A percentile compares a stretch with the other conserved stretches of the same genome.
Conservation (phyloP, 2,329 filamentous ascomycete species). For the Colletotrichum cereale region DNA sequence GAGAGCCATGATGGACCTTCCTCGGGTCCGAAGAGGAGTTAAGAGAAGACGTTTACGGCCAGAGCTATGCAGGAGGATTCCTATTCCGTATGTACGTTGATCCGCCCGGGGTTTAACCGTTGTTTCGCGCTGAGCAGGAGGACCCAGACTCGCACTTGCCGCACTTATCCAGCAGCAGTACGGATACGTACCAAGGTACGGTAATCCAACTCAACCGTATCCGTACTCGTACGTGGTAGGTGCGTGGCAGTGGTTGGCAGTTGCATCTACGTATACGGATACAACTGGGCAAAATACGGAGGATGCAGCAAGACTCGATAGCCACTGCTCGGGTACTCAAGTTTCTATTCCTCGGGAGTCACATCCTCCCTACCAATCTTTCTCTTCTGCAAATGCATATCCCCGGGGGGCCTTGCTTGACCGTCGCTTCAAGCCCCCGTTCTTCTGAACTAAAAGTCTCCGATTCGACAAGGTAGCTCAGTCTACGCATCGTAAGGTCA, state of each 20-base stretch:
- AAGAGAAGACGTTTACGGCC: background rate
- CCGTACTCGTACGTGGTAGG: background rate
- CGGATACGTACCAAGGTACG: too few relatives aligned
- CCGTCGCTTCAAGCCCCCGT: background rate
- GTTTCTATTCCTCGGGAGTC: background rate
- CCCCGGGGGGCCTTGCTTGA: background rate
- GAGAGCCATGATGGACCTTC: background rate
- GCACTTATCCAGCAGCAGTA: background rate
- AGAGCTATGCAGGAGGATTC: background rate
- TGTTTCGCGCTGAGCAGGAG: background rate
- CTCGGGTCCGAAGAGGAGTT: background rate
- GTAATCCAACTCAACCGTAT: too few relatives aligned
- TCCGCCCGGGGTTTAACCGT: conserved; percentile 1
- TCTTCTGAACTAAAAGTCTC: background rate
- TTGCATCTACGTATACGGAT: background rate
- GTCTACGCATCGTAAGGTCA: too few relatives aligned
- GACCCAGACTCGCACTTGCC: background rate
- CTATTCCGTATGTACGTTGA: conserved; percentile 6
- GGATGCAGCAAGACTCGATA: background rate
- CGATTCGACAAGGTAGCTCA: background rate
- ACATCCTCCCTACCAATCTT: background rate
- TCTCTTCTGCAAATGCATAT: background rate
- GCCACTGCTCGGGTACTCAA: background rate
- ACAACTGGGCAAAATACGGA: background rate
- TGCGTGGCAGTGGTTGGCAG: background rate